Base-by-base conservation (phyloP, 345 rosid genomes). In the Hirschfeldia incana region DNA sequence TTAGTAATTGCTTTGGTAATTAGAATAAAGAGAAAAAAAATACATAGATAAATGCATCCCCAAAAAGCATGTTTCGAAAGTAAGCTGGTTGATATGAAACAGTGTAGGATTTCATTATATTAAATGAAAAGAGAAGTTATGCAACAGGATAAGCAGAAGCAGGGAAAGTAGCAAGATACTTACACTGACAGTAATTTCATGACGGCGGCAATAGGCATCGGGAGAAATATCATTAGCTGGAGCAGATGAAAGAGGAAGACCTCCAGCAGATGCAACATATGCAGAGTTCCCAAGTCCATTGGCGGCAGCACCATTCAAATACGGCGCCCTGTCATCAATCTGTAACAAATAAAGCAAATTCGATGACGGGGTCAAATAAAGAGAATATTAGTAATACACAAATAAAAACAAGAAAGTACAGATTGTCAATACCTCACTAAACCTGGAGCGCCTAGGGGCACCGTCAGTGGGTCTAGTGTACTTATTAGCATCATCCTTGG, bases 131-230 rank as follows among this genome's bases (percentile, higher is more conserved):
- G 21, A 21, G 21, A 21, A 21, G 21, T 21, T 21, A 21, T 21
- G 21, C 21, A 21, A 21, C 21, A 21, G 21, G 21, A 21, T 21
- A 21, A 21, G 21, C 21, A 21, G 21, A 21, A 21, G 21, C 21
- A 21, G 21, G 21, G 46, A 49, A 73, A 10, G 69, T 0, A 21
- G 2, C 6, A 26, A 44, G 81, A 74, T 74, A 86, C 96, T 88
- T 85, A 94, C 98, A 32, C 83, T 75, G 58, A 91, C 91, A 34
- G 92, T 83, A 77, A 93, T 93, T 82, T 94, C 99, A 88, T 94
- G 97, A 39, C 81, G 87, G 68, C 84, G 87, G 33, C 89, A 85
- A 77, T 93, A 94, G 74, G 89, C 97, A 74, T 91, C 98, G 0
- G 87, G 78, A 65, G 96, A 85, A 10, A 90, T 26, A 70, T 78